Conservation (phyloP, 768 basidiomycete genomes). For the Psilocybe azurescens region DNA sequence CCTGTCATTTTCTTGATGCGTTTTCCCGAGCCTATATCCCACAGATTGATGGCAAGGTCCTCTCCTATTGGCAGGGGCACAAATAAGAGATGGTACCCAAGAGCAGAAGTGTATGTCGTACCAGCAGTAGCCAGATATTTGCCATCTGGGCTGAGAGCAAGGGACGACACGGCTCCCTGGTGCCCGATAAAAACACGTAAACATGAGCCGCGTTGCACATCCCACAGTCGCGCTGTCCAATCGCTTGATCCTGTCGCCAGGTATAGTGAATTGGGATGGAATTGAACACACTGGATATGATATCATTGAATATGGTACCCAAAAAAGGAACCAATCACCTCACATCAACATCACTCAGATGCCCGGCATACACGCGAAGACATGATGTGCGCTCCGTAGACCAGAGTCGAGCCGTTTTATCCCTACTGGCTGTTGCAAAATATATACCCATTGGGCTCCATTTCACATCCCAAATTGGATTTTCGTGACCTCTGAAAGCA, state of each 20-base stretch:
- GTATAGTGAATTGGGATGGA: slow-evolving; percentile 98
- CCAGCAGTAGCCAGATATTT: slow-evolving; percentile 92
- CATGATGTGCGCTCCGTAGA: slow-evolving; percentile 90
- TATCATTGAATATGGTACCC: slow-evolving; percentile 1
- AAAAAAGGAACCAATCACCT: slow-evolving; percentile 36
- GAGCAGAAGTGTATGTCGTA: slow-evolving; percentile 31
- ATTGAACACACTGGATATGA: slow-evolving; percentile 78
- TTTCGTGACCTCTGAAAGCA: slow-evolving; percentile 94
- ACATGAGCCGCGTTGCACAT: slow-evolving; percentile 94
- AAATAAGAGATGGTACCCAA: not conserved
- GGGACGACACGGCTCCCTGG: slow-evolving; percentile 82
- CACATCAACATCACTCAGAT: slow-evolving; percentile 96
- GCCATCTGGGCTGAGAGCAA: slow-evolving; percentile 94
- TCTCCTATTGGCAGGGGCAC: slow-evolving; percentile 56
- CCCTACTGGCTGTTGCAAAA: slow-evolving; percentile 94
- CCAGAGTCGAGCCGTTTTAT: slow-evolving; percentile 95
- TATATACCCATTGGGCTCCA: slow-evolving; percentile 99
- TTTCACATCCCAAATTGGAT: slow-evolving; percentile 98
- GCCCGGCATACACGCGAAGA: slow-evolving; percentile 92
- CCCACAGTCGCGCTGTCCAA: slow-evolving; percentile 96
- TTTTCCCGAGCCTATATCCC: slow-evolving; percentile 96
- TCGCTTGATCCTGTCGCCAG: slow-evolving; percentile 97
- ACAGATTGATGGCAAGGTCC: slow-evolving; percentile 92
- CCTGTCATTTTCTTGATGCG: slow-evolving; percentile 97
- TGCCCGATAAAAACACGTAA: slow-evolving; percentile 97